Conservation (phyloP, 2,329 filamentous ascomycete genomes). For the Neocucurbitaria cava region DNA sequence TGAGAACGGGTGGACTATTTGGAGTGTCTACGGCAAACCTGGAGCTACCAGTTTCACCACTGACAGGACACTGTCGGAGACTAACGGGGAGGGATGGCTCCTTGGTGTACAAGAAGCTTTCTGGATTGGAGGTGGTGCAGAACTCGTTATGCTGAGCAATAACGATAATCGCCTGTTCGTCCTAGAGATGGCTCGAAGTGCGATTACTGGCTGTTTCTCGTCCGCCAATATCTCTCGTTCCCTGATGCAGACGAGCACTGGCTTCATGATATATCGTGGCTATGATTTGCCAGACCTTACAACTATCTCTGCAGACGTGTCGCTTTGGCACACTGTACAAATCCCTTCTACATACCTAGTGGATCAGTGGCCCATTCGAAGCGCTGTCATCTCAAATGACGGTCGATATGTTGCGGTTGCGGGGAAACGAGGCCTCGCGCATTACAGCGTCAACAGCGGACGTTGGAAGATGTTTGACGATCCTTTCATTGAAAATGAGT, state of each 20-base stretch:
- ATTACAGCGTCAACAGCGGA: conserved; percentile 93
- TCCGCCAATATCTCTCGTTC: conserved; percentile 90
- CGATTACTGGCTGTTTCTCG: conserved; percentile 89
- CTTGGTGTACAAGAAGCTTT: conserved; percentile 76
- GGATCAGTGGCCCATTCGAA: conserved; percentile 91
- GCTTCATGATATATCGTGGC: conserved; percentile 90
- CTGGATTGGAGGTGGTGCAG: conserved; percentile 88
- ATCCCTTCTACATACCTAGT: conserved; percentile 85
- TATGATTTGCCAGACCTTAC: conserved; percentile 91
- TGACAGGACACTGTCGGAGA: conserved; percentile 67
- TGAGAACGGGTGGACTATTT: conserved; percentile 90
- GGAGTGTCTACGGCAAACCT: conserved; percentile 96
- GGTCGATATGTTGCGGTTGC: conserved; percentile 95
- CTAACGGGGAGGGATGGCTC: conserved; percentile 85
- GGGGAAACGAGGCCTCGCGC: conserved; percentile 87
- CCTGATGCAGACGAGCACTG: conserved; percentile 84
- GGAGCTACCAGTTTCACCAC: conserved; percentile 82
- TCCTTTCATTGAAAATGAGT: conserved; percentile 82
- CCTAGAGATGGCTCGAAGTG: conserved; percentile 91
- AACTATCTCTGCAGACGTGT: conserved; percentile 88
- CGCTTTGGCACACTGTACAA: conserved; percentile 92
- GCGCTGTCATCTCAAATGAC: conserved; percentile 86
- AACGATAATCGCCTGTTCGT: conserved; percentile 81
- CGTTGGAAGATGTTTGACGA: conserved; percentile 95
- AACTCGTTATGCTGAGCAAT: conserved; percentile 77